Evolutionary conservation across 306 rosid species (phyloP), one percentile per base, ranked within the genome.

Genomic region (Begonia loranthoides): DNA sequence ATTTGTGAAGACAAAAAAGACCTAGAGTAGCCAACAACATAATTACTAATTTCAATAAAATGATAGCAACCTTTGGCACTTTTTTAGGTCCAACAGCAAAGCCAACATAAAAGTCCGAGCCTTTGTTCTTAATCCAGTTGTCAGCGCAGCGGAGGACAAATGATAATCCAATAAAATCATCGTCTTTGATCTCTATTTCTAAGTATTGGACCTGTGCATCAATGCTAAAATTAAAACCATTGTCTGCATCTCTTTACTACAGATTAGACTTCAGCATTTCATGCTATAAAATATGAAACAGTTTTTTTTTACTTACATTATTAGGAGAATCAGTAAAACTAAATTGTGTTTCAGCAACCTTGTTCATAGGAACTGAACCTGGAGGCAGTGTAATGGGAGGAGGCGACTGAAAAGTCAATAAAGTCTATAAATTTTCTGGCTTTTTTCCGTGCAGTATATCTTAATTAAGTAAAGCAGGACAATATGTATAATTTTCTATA

Each of bases 81-180:
- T 74, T 59, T 81, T 73, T 72, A 62, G 65, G 61, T 50, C 44
- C 60, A 17, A 59, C 64, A 45, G 43, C 63, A 83, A 90, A 90
- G 63, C 75, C 84, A 59, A 79, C 60, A 56, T 63, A 78, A 69
- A 86, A 90, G 69, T 90, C 74, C 45, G 97, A 90, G 19, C 86
- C 94, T 15, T 69, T 81, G 77, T 82, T 83, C 80, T 90, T 90
- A 40, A 86, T 74, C 95, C 99, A 90, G 9, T 78, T 73, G 63
- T 77, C 94, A 11, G 61, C 71, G 51, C 83, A 73, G 41, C 54
- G 51, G 66, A 85, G 55, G 68, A 90, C 99, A 60, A 90, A 90
- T 5, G 94, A 77, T 56, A 90, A 72, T 76, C 99, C 99, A 68
- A 13, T 66, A 69, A 68, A 90, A 58, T 72, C 63, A 13, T 78